Base-by-base conservation (phyloP, 139 green algal species). In the Chlamydomonas sphaeroides region DNA sequence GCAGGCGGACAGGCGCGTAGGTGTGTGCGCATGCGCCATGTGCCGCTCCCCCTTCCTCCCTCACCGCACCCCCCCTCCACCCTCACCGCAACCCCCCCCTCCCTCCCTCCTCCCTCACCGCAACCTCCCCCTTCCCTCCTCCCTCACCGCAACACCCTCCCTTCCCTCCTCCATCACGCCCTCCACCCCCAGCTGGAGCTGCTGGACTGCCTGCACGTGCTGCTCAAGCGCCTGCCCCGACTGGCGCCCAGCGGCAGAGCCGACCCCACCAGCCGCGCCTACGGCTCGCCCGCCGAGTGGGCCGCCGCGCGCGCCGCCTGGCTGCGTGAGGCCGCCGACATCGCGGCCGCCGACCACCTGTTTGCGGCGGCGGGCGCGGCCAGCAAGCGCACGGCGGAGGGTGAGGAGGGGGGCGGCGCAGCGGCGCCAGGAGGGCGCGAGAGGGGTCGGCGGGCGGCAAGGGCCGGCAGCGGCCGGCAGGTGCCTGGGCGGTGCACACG, bases 191-290 rank as follows among this genome's bases (percentile, higher is more conserved):
- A 92, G 88, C 72, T 84, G n/a, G 84, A 88, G 76, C 39, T 86
- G 36, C 74, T 92, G n/a, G 86, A 92, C 65, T 78, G 62, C 20
- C 74, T 90, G 59, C 87, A 88, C 62, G 77, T 87, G 74, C 70
- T 92, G 65, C 70, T 92, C 53, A 86, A 84, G 39, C 69, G 80
- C 26, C 83, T 83, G 69, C 88, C 88, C 8, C 88, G 86, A 59
- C 78, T 92, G 74, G 68, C 63, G 23, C 65, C 75, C 53, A 59
- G 51, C 15, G 56, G 56, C 20, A 21, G 42, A 51, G 3, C 28
- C n/a, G 57, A 66, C 77, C 10, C 63, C 62, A 56, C 42, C 28
- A 26, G 51, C 11, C 63, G 67, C 39, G 73, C 73, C 1, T 57
- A 85, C 56, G 75, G 68, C 86, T 83, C 79, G 53, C 79, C 84